Percentiles rank a stretch among this genome's conserved stretches.
Conservation (phyloP, 176 grass and related monocot genomes). For the Carex littledalei region DNA sequence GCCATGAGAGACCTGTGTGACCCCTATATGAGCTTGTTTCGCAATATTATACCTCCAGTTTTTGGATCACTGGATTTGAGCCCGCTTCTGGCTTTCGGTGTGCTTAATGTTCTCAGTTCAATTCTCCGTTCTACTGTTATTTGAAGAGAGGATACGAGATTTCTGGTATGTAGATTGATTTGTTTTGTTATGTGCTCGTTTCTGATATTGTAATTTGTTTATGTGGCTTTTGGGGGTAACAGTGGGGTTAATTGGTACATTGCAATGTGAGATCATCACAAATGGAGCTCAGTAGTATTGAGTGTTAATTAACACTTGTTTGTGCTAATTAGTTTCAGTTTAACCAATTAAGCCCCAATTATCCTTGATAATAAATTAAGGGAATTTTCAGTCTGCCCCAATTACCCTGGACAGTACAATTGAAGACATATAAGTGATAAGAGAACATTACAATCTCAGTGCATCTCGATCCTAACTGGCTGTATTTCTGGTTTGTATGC, state of each 20-base stretch:
- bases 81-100: conserved; percentile 21
- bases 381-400: background rate
- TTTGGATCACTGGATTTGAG: conserved; percentile 20
- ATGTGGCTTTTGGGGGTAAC: background rate
- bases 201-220: background rate
- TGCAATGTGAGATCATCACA: background rate
- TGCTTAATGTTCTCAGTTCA: background rate
- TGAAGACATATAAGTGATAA: background rate
- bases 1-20: conserved; percentile 29
- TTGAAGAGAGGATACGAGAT: background rate
- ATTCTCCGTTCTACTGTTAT: background rate
- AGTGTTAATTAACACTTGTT: background rate
- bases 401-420: background rate
- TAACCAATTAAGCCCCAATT: background rate
- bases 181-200: background rate
- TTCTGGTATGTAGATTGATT: background rate
- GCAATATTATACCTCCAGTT: conserved; percentile 17
- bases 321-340: background rate
- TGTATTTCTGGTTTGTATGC: background rate
- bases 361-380: background rate
- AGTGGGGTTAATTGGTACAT: background rate
- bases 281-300: background rate
- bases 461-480: background rate
- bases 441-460: background rate
- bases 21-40: conserved; percentile 23